Conservation (phyloP, 371 early-diverging fungal genomes). For the Gilbertella persicaria region DNA sequence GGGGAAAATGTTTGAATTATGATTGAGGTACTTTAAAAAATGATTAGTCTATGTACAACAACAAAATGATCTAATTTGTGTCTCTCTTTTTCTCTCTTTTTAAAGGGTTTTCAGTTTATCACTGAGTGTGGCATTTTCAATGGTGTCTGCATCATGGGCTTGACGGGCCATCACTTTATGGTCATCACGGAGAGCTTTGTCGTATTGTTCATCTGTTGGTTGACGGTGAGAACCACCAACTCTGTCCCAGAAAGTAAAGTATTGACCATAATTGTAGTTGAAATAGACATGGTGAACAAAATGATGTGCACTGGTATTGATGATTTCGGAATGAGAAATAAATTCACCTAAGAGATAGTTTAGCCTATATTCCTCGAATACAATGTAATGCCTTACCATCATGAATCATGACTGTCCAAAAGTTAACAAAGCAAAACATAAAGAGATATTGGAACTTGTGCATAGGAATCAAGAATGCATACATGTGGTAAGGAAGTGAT, state of each 20-base stretch:
- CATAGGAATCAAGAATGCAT: constrained; percentile 87
- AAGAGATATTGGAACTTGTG: constrained; percentile 84
- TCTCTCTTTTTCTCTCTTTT: no score
- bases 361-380: neutral
- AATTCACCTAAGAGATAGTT: constrained; percentile 51
- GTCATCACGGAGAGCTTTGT: constrained; percentile 61
- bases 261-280: constrained; percentile 98
- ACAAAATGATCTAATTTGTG: no score
- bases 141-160: constrained; percentile 64
- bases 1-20: no score
- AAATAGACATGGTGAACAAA: constrained; percentile 96
- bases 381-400: constrained; percentile 67
- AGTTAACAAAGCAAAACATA: constrained; percentile 87
- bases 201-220: constrained; percentile 72
- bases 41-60: no score
- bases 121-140: constrained; percentile 37
- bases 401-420: constrained; percentile 97
- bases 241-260: constrained; percentile 88
- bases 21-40: no score
- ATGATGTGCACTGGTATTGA: constrained; percentile 94
- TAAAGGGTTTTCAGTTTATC: neutral
- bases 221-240: constrained; percentile 73
- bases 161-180: constrained; percentile 68
- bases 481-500: constrained; percentile 93
- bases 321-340: constrained; percentile 52